Conservation (phyloP, 2,329 filamentous ascomycete species). For the Trichoderma brevicompactum region DNA sequence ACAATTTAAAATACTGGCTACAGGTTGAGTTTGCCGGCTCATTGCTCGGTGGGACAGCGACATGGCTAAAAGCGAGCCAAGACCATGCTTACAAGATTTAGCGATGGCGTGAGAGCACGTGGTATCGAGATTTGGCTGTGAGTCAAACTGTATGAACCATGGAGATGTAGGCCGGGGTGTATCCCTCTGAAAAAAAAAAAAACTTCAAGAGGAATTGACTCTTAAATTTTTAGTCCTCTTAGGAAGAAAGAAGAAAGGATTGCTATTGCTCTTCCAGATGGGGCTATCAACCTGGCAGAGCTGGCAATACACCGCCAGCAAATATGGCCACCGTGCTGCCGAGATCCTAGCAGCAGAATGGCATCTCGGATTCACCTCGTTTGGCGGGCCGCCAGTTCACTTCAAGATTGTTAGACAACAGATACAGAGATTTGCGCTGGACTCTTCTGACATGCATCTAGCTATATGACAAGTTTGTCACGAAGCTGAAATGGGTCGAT, state of each 20-base stretch:
- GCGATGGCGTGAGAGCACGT: too few relatives aligned
- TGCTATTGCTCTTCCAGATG: background rate
- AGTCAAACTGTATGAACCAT: too few relatives aligned
- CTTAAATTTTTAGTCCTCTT: too few relatives aligned
- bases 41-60: too few relatives aligned
- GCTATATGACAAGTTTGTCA: conserved; percentile 65
- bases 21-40: too few relatives aligned
- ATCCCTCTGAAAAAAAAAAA: too few relatives aligned
- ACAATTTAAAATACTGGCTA: too few relatives aligned
- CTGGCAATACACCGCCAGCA: background rate
- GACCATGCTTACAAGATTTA: background rate
- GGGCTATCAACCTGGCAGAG: background rate
- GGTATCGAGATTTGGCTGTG: too few relatives aligned
- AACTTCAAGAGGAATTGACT: background rate
- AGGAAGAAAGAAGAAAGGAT: too few relatives aligned
- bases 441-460: conserved; percentile 30
- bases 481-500: conserved; percentile 66
- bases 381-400: conserved; percentile 71
- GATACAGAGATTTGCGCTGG: background rate
- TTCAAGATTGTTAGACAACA: conserved; percentile 60
- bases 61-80: too few relatives aligned
- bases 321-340: background rate
- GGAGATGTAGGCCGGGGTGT: background rate
- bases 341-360: conserved; percentile 50
- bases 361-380: conserved; percentile 63